Conservation (phyloP, 257 asterid species). For the Hygrophila difformis region DNA sequence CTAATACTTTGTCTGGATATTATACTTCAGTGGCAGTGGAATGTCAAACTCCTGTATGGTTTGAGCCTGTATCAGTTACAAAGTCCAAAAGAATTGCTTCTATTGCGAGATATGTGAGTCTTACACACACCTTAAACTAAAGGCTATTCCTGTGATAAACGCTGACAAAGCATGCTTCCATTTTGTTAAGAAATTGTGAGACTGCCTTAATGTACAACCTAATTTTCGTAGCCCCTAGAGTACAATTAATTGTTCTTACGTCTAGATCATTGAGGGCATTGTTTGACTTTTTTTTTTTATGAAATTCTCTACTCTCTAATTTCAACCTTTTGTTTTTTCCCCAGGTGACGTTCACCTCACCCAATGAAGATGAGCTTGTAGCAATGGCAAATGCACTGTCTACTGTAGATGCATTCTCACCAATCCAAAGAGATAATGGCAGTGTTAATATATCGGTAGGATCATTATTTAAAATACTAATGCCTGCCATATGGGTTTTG, state of each 20-base stretch:
- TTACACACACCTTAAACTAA: too few species aligned
- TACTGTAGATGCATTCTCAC: slow-evolving; percentile 30
- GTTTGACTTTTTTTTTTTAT: neutral
- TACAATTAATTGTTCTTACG: neutral
- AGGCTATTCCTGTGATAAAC: too few species aligned
- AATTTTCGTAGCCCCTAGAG: neutral
- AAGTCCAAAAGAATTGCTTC: slow-evolving; percentile 79
- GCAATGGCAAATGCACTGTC: slow-evolving; percentile 90
- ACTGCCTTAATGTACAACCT: neutral
- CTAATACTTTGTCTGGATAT: slow-evolving; percentile 17
- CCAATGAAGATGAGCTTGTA: slow-evolving; percentile 87
- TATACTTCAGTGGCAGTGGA: slow-evolving; percentile 66
- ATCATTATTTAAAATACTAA: slow-evolving; percentile 54
- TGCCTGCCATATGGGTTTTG: slow-evolving; percentile 63
- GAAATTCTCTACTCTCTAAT: slow-evolving; percentile 1
- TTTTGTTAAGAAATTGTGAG: neutral
- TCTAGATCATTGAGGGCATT: neutral
- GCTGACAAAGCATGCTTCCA: too few species aligned
- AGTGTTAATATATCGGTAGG: slow-evolving; percentile 22
- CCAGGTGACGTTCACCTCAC: slow-evolving; percentile 77
- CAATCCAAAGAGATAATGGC: slow-evolving; percentile 26
- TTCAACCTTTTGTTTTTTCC: slow-evolving; percentile 8
- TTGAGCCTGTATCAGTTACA: slow-evolving; percentile 89
- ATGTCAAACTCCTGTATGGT: slow-evolving; percentile 66
- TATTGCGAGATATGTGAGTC: slow-evolving; percentile 62